A percentile compares a stretch with the other conserved stretches of the same genome.
phyloP scores from a whole-genome alignment of 768 basidiomycete genomes.

The Psilocybe cyanescens region DNA sequence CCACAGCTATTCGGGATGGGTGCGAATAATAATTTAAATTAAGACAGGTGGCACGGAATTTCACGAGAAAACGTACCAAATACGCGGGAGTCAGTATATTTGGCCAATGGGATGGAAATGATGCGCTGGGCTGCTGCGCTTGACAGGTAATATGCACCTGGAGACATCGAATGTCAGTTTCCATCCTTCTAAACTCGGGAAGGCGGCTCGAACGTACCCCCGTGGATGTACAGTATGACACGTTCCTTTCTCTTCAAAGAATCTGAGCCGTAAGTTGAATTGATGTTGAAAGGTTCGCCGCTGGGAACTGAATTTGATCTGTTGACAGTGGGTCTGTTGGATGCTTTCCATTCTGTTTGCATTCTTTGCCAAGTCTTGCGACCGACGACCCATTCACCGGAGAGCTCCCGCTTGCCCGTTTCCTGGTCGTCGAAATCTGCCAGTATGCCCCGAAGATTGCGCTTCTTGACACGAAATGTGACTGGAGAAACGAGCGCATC shows the following conservation, averaged over 20 bases:
- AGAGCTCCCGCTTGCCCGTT: slow-evolving; percentile 77
- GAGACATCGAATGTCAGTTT: background rate
- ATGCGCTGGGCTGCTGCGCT: slow-evolving; percentile 90
- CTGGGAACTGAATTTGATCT: slow-evolving; percentile 4
- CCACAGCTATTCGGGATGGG: slow-evolving; percentile 63
- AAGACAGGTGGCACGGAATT: background rate
- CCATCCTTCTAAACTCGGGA: background rate
- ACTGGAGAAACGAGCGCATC: slow-evolving; percentile 96
- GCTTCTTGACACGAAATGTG: slow-evolving; percentile 79
- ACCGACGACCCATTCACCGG: slow-evolving; percentile 97
- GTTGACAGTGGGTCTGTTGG: slow-evolving; percentile 24
- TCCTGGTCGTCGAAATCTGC: slow-evolving; percentile 75
- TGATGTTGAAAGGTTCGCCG: slow-evolving; percentile 7
- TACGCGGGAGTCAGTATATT: slow-evolving; percentile 86
- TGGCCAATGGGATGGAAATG: slow-evolving; percentile 89
- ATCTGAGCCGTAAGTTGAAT: slow-evolving; percentile 12
- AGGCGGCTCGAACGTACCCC: slow-evolving; percentile 56
- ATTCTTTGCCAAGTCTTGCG: slow-evolving; percentile 87
- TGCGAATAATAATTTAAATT: background rate
- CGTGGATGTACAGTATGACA: slow-evolving; percentile 93
- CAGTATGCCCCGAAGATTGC: slow-evolving; percentile 80
- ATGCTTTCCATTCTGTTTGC: slow-evolving; percentile 78
- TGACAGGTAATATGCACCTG: slow-evolving; percentile 92
- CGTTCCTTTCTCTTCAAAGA: slow-evolving; percentile 60
- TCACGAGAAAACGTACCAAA: slow-evolving; percentile 51